Conservation (phyloP, 495 filamentous ascomycete genomes). For the Aspergillus carlsbadensis region DNA sequence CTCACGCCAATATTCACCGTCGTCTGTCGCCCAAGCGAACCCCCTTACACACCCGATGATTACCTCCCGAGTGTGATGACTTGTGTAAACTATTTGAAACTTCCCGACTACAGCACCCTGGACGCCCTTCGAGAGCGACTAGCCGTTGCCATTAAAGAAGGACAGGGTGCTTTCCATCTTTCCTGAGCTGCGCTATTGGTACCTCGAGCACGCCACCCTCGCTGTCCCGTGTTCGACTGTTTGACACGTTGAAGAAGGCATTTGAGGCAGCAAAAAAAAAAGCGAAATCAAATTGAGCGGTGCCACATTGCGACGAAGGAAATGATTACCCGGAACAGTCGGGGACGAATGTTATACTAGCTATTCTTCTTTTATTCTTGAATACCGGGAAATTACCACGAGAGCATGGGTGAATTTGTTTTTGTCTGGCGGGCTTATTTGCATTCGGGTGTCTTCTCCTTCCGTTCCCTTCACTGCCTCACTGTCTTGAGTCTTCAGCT, state of each 20-base stretch:
- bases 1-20: constrained; percentile 98
- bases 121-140: constrained; percentile 73
- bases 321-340: background rate
- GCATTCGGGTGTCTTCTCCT: constrained; percentile 13
- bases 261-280: constrained; percentile 3
- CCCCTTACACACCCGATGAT: constrained; percentile 92
- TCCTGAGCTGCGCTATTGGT: constrained; percentile 51
- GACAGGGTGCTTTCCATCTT: constrained; percentile 98
- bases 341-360: constrained; percentile 3
- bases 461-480: constrained; percentile 9
- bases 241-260: background rate
- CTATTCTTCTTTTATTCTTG: background rate
- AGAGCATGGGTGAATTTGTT: constrained; percentile 19
- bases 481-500: constrained; percentile 15
- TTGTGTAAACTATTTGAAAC: constrained; percentile 98
- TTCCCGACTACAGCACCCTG: constrained; percentile 89
- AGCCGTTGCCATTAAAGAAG: constrained; percentile 86
- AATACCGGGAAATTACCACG: constrained; percentile 11
- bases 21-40: constrained; percentile 95
- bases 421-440: constrained; percentile 15
- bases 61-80: constrained; percentile 99
- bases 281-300: background rate
- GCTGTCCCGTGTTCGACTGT: background rate
- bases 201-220: background rate
- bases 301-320: background rate